A percentile compares a stretch with the other conserved stretches of the same genome.
phyloP scores from a whole-genome alignment of 2,329 filamentous ascomycete species.

The Colletotrichum neosansevieriae region DNA sequence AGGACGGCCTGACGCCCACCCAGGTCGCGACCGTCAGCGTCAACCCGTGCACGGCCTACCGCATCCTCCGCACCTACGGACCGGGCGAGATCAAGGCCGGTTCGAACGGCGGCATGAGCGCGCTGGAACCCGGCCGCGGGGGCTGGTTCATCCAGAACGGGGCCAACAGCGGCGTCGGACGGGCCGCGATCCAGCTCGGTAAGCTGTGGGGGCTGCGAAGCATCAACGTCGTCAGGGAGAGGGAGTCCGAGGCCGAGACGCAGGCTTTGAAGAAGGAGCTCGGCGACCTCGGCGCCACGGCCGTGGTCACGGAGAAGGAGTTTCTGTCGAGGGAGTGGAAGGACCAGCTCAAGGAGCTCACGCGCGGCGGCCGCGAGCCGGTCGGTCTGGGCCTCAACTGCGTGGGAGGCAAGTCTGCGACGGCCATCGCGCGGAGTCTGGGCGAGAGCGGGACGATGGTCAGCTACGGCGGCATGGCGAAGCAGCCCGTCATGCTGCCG shows the following conservation, averaged over 20 bases:
- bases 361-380: slow-evolving; percentile 76
- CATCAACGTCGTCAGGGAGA: slow-evolving; percentile 87
- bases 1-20: slow-evolving; percentile 75
- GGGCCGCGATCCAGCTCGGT: slow-evolving; percentile 90
- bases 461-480: slow-evolving; percentile 96
- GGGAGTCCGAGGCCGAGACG: slow-evolving; percentile 74
- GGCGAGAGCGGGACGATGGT: slow-evolving; percentile 79
- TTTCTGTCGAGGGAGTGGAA: slow-evolving; percentile 71
- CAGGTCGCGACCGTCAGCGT: slow-evolving; percentile 91
- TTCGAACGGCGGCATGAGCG: slow-evolving; percentile 54
- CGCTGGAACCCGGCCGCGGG: slow-evolving; percentile 63
- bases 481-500: slow-evolving; percentile 84
- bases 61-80: slow-evolving; percentile 88
- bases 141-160: slow-evolving; percentile 99
- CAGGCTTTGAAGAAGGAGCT: slow-evolving; percentile 68
- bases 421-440: slow-evolving; percentile 81
- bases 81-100: slow-evolving; percentile 58
- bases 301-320: slow-evolving; percentile 68
- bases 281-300: slow-evolving; percentile 65
- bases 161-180: slow-evolving; percentile 92
- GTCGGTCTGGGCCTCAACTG: slow-evolving; percentile 90
- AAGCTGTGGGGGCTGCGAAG: slow-evolving; percentile 88
- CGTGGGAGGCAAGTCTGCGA: slow-evolving; percentile 89
- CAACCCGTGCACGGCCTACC: slow-evolving; percentile 94
- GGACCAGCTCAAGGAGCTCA: slow-evolving; percentile 72